Evolutionary conservation across 2,329 filamentous ascomycete species (phyloP), one percentile per base, ranked within the genome.

Genomic region (Colletotrichum sp.): DNA sequence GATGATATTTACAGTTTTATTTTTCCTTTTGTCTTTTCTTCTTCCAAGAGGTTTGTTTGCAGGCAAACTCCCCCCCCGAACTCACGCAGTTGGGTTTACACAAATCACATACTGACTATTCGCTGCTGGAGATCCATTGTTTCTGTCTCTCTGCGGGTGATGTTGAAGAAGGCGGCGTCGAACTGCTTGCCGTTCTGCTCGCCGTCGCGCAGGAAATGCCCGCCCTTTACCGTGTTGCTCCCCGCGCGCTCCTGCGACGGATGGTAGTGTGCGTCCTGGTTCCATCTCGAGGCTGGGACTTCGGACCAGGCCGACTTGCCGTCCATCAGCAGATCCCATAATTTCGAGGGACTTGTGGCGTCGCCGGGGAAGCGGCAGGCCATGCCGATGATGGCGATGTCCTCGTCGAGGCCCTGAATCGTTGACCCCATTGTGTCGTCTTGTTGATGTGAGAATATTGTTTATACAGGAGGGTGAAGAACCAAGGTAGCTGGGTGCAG

Each of bases 361-460:
- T 79, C 79, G 1, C 86, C 86, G 0, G 87, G 85, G 3, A 88
- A 84, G 3, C 87, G 83, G 78, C 86, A 88, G 5, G 82, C 85
- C 12, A 84, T 81, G 32, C 86, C 86, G 18, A 89, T 80, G 26
- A 89, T 81, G 36, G 87, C 88, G 26, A 89, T 83, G 32, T 60
- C 55, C 44, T 62, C 55, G 26, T 69, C 22, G 32, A 68, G 32
- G 22, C 52, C 52, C 12, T 24, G 22, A 39, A 68, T 22, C 6
- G n/a, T 44, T 12, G 66, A 68, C 22, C 66, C 57, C 57, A 62
- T 62, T 62, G 30, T 22, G 28, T 22, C 57, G 57, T 62, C 24
- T 62, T 34, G 18, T 62, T 28, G 57, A 62, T 62, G 28, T 62
- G 28, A 0, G 57, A 62, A 62, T 62, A 15, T 62, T 1, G 24